Evolutionary conservation across 2,329 filamentous ascomycete species (phyloP).

Genomic region (Aspergillus costaricaensis): DNA sequence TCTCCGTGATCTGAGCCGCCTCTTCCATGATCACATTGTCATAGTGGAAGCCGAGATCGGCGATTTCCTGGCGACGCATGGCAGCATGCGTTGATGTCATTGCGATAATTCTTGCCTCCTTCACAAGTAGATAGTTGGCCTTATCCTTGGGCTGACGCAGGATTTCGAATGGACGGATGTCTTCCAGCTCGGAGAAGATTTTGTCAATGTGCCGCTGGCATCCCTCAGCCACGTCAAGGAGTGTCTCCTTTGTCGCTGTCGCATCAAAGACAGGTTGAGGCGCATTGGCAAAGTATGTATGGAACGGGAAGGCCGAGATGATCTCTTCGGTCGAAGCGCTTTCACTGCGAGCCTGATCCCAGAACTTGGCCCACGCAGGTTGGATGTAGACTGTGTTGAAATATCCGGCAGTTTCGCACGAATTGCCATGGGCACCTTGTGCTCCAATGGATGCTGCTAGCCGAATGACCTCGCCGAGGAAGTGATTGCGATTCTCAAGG

Average conservation of each 20-base stretch:
- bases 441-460: conserved; percentile 82
- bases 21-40: conserved; percentile 99
- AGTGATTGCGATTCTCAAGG: conserved; percentile 77
- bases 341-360: conserved; percentile 61
- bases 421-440: conserved; percentile 91
- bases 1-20: conserved; percentile 95
- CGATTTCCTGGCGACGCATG: conserved; percentile 89
- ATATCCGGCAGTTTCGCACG: conserved; percentile 94
- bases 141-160: conserved; percentile 85
- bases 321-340: conserved; percentile 64
- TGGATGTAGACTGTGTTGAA: conserved; percentile 91
- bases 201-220: conserved; percentile 87
- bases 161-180: conserved; percentile 94
- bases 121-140: conserved; percentile 91
- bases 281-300: conserved; percentile 80
- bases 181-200: conserved; percentile 88
- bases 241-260: conserved; percentile 63
- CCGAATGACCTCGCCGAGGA: conserved; percentile 80
- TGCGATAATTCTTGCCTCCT: conserved; percentile 94
- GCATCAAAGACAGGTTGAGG: conserved; percentile 81
- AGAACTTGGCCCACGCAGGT: conserved; percentile 86
- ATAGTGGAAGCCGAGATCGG: conserved; percentile 89
- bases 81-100: conserved; percentile 99
- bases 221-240: conserved; percentile 75
- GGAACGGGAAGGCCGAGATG: conserved; percentile 79